Conservation (phyloP, 352 stramenopile species). For the Globisporangium nodosum region DNA sequence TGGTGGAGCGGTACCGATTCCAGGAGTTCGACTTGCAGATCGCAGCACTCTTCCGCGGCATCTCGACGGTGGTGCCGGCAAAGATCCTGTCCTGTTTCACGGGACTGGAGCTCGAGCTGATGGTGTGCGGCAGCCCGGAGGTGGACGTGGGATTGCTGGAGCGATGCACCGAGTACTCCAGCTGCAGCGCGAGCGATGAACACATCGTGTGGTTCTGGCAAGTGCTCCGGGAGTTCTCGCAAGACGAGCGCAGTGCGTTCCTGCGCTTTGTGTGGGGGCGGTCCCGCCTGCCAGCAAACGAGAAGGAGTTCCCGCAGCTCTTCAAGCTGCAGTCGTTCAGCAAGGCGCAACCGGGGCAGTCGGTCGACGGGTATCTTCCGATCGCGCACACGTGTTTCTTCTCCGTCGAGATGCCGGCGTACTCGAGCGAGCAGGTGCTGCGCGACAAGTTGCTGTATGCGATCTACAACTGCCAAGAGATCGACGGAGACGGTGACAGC, state of each 20-base stretch:
- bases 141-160: conserved; percentile 79
- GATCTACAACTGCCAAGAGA: conserved; percentile 93
- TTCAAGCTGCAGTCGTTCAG: conserved; percentile 91
- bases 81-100: conserved; percentile 78
- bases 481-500: conserved; percentile 84
- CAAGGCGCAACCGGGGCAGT: conserved; percentile 33
- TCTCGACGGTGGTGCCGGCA: conserved; percentile 73
- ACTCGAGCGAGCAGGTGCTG: conserved; percentile 81
- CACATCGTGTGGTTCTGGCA: conserved; percentile 89
- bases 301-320: conserved; percentile 82
- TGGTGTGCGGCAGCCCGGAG: conserved; percentile 82
- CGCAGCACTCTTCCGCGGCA: conserved; percentile 39
- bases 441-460: conserved; percentile 84
- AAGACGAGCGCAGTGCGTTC: conserved; percentile 84
- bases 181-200: conserved; percentile 54
- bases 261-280: conserved; percentile 91
- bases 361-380: conserved; percentile 87
- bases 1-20: conserved; percentile 76
- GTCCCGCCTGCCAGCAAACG: conserved; percentile 75
- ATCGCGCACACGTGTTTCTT: conserved; percentile 99
- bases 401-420: conserved; percentile 92
- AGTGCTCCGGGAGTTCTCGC: conserved; percentile 64
- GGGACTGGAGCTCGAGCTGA: conserved; percentile 66
- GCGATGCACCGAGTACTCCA: conserved; percentile 84
- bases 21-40: conserved; percentile 69